Evolutionary conservation across 345 rosid species (phyloP).

Genomic region (Hevea brasiliensis): DNA sequence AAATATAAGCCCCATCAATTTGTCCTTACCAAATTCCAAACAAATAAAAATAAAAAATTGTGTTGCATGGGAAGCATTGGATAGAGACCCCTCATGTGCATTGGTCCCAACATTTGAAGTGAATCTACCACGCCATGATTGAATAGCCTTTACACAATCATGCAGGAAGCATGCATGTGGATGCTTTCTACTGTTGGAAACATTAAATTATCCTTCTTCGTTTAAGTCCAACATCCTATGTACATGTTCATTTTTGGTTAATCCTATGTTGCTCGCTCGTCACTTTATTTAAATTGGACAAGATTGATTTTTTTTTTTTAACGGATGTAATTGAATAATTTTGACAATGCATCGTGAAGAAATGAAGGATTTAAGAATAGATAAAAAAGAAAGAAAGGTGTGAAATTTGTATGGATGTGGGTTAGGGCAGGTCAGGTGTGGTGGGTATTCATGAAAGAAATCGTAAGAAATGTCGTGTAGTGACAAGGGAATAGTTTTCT

Average conservation of each 20-base stretch:
- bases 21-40: conserved; percentile 23
- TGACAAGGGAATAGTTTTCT: conserved; percentile 4
- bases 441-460: conserved; percentile 23
- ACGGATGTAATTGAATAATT: too few species aligned
- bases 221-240: neutral
- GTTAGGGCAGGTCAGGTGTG: neutral
- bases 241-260: conserved; percentile 1
- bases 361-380: too few species aligned
- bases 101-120: conserved; percentile 20
- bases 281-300: neutral
- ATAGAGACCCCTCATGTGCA: conserved; percentile 31
- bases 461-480: conserved; percentile 26
- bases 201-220: neutral
- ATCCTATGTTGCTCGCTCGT: conserved; percentile 6
- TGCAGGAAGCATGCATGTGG: conserved; percentile 5
- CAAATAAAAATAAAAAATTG: neutral
- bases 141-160: conserved; percentile 15
- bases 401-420: too few species aligned
- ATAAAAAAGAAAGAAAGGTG: too few species aligned
- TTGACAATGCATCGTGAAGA: too few species aligned
- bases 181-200: neutral
- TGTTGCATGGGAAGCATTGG: conserved; percentile 21
- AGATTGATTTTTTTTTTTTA: too few species aligned
- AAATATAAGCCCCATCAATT: conserved; percentile 20
- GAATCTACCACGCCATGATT: conserved; percentile 27